Base-by-base conservation (phyloP, 805 yeast genomes). In the Phaffomyces thermotolerans region DNA sequence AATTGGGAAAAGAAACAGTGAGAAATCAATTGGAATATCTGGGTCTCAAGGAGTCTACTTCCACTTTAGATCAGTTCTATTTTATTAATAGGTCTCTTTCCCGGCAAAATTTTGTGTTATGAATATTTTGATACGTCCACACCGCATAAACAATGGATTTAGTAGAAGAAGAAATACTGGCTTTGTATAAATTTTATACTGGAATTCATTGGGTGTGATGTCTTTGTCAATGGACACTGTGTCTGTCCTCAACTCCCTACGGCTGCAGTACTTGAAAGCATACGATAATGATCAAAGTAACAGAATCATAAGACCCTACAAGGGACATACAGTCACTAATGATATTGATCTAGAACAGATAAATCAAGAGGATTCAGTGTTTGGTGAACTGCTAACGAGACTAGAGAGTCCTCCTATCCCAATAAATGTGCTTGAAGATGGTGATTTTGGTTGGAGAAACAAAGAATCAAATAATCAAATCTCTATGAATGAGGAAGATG, bases 361-460 rank as follows among this genome's bases (percentile, higher is more conserved):
- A 12, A 27, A 27, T 13, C 29, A 39, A 15, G 45, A 39, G 14
- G 45, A 34, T 9, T 32, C 37, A 15, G 32, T 35, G n/a, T 37
- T 50, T 37, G 44, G 44, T 3, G 48, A 42, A 35, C 38, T 52
- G 25, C 36, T 58, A 6, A 22, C 46, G 2, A 37, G 50, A n/a
- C 31, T 51, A 3, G 62, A 58, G 30, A 48, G 54, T 9, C 64
- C 64, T 0, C 64, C 64, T 4, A 58, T 60, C n/a, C 63, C 63
- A 1, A 42, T 57, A 8, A 60, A 59, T 22, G 56, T 54, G 1
- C 38, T 52, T 20, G 59, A 55, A 38, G 58, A 54, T 32, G 36
- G 42, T 1, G 52, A 48, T 20, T 40, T 32, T 29, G 45, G 30
- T 27, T 40, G 37, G 50, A 44, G 4, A 34, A 37, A 13, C 36